Evolutionary conservation across 2,329 filamentous ascomycete genomes (phyloP).

Genomic region (Exophiala alcalophila): DNA sequence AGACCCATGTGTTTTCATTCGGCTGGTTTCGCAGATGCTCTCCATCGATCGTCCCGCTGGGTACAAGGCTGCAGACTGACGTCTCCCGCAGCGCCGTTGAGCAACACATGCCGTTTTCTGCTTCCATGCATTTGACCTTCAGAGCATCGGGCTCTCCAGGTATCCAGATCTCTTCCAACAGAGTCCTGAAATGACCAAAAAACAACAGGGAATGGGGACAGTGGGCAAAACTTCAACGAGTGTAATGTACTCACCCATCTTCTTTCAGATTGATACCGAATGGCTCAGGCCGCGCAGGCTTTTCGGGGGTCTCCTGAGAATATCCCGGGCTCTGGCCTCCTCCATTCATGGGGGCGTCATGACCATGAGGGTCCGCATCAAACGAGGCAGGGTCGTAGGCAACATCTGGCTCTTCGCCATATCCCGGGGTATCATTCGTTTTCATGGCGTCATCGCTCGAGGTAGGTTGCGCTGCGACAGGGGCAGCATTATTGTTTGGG

Average conservation of each 20-base stretch:
- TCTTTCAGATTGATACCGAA: constrained; percentile 75
- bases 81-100: no score
- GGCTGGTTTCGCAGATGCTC: no score
- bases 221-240: no score
- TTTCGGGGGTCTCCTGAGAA: constrained; percentile 35
- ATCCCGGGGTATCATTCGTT: constrained; percentile 29
- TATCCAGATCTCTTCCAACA: no score
- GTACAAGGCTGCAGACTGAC: no score
- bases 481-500: constrained; percentile 30
- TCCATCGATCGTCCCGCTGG: no score
- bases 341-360: constrained; percentile 31
- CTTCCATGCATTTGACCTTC: no score
- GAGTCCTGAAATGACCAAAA: no score
- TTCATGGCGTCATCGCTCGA: constrained; percentile 37
- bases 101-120: no score
- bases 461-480: constrained; percentile 31
- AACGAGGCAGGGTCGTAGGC: constrained; percentile 34
- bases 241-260: constrained; percentile 80
- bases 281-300: constrained; percentile 20
- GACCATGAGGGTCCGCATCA: constrained; percentile 31
- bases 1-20: no score
- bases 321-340: constrained; percentile 37
- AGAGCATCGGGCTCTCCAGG: no score
- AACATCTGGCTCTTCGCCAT: constrained; percentile 32
- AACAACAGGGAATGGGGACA: no score